Percentiles rank a stretch among this genome's conserved stretches.
Evolutionary conservation across 331 rosid species (phyloP).

Genomic region (Quercus lobata): DNA sequence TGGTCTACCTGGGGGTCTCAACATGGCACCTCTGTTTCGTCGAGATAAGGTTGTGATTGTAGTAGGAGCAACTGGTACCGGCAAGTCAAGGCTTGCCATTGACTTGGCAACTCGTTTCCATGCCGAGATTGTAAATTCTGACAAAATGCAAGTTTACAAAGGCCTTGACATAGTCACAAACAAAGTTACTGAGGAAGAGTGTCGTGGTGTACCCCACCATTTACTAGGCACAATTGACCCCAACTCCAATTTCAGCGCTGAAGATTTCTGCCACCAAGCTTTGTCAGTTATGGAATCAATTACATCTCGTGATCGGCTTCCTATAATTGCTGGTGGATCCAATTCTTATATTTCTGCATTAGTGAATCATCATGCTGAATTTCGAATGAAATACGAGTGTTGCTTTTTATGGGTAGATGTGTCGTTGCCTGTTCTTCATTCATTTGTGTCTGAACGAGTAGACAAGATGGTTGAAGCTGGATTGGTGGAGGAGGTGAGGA

Average conservation of each 20-base stretch:
- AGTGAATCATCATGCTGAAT: conserved; percentile 41
- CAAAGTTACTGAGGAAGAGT: conserved; percentile 69
- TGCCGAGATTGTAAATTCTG: conserved; percentile 83
- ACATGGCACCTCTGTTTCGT: conserved; percentile 41
- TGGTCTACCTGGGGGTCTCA: conserved; percentile 36
- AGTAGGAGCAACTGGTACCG: conserved; percentile 93
- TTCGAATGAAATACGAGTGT: conserved; percentile 55
- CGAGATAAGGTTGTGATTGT: conserved; percentile 73
- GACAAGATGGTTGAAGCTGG: conserved; percentile 82
- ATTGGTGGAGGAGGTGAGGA: conserved; percentile 55
- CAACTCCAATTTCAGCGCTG: conserved; percentile 39
- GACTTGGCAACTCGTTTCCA: conserved; percentile 67
- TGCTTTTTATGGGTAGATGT: conserved; percentile 86
- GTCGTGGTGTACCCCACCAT: conserved; percentile 74
- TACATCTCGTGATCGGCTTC: conserved; percentile 43
- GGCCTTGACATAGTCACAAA: conserved; percentile 90
- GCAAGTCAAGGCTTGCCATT: conserved; percentile 80
- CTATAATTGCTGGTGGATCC: conserved; percentile 90
- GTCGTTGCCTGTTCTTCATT: conserved; percentile 32
- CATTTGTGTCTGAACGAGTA: conserved; percentile 60
- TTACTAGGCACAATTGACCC: conserved; percentile 60
- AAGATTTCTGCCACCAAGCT: conserved; percentile 57
- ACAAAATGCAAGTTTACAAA: conserved; percentile 85
- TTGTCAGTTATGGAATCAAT: conserved; percentile 55
- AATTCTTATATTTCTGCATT: conserved; percentile 66